These are phyloP conservation scores for Peziza echinospora DNA, from an alignment of 495 filamentous ascomycete genomes.

Conservation along the genomic window DNA sequence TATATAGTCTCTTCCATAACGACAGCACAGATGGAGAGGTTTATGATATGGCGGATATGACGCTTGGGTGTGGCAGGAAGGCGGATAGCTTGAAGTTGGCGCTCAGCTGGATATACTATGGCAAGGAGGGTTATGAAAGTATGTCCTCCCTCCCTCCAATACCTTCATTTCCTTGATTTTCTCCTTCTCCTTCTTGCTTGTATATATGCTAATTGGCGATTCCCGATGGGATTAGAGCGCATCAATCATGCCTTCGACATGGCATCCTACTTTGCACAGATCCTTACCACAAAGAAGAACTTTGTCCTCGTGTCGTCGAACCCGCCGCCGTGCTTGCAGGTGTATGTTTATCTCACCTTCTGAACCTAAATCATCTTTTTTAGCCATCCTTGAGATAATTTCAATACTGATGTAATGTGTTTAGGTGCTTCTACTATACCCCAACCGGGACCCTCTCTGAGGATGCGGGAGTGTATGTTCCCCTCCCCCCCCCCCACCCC, in stretches of 20 bases:
- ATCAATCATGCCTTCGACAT: constrained; percentile 47
- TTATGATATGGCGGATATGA: constrained; percentile 85
- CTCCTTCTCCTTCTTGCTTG: too few species aligned
- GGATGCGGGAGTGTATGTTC: constrained; percentile 24
- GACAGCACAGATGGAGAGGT: constrained; percentile 29
- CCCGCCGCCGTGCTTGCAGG: constrained; percentile 74
- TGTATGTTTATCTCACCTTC: too few species aligned
- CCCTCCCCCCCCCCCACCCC: background rate
- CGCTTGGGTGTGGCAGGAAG: constrained; percentile 72
- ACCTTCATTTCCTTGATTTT: too few species aligned
- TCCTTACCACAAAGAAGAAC: constrained; percentile 31
- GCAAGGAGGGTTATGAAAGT: constrained; percentile 29
- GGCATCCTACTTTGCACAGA: constrained; percentile 40
- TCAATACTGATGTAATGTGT: too few species aligned
- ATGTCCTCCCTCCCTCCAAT: too few species aligned
- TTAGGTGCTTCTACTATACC: constrained; percentile 62
- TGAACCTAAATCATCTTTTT: too few species aligned
- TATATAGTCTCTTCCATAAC: constrained; percentile 43
- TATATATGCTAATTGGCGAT: too few species aligned
- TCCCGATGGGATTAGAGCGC: too few species aligned
- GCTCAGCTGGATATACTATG: constrained; percentile 76
- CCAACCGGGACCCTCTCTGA: constrained; percentile 31
- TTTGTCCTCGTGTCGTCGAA: constrained; percentile 52
- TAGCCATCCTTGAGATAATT: too few species aligned
- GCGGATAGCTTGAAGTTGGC: constrained; percentile 76